phyloP scores from a whole-genome alignment of 495 filamentous ascomycete genomes.

The Acidiella bohemica region DNA sequence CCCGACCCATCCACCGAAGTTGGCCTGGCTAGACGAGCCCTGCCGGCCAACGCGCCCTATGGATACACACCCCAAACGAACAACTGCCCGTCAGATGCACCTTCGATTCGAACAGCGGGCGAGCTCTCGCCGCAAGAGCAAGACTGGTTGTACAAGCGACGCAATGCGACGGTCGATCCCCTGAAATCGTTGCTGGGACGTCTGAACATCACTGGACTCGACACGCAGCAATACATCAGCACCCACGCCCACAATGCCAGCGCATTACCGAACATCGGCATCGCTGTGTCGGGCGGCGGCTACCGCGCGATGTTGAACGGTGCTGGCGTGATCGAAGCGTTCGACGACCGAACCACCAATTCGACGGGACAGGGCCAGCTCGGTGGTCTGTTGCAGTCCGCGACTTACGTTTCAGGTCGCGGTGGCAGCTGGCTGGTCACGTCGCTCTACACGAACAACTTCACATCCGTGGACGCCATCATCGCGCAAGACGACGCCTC shows the following conservation, averaged over 20 bases:
- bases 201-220: constrained; percentile 61
- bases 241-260: constrained; percentile 41
- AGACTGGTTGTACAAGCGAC: constrained; percentile 49
- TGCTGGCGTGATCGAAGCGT: constrained; percentile 74
- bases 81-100: constrained; percentile 32
- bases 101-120: constrained; percentile 41
- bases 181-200: constrained; percentile 60
- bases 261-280: constrained; percentile 49
- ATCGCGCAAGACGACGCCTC: constrained; percentile 46
- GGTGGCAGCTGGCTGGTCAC: constrained; percentile 84
- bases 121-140: constrained; percentile 53
- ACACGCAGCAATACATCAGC: constrained; percentile 57
- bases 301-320: constrained; percentile 83
- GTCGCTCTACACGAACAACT: constrained; percentile 82
- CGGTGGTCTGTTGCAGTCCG: constrained; percentile 70
- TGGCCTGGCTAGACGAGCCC: constrained; percentile 4
- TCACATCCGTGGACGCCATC: constrained; percentile 55
- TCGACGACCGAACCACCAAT: constrained; percentile 61
- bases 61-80: constrained; percentile 27
- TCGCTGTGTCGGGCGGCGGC: constrained; percentile 55
- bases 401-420: constrained; percentile 74
- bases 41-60: constrained; percentile 26
- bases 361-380: constrained; percentile 54
- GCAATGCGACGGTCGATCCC: constrained; percentile 46
- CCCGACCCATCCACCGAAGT: neutral